These are phyloP conservation scores for Colletotrichum spaethianum DNA, from an alignment of 2,329 filamentous ascomycete genomes.

Conservation along the genomic window DNA sequence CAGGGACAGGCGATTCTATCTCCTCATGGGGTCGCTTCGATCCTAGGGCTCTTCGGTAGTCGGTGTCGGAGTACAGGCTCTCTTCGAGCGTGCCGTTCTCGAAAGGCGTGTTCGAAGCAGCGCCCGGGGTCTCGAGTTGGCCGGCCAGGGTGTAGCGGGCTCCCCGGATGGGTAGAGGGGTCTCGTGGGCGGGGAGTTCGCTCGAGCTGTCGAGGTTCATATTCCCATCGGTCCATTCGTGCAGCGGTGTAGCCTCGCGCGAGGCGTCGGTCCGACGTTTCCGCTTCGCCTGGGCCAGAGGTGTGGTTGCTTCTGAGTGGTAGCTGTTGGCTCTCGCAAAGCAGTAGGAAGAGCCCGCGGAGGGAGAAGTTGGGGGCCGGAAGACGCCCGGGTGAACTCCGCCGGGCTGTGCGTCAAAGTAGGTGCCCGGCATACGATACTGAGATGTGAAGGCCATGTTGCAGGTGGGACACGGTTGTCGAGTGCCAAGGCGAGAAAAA, in stretches of 20 bases:
- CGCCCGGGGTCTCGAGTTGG: slow-evolving; percentile 65
- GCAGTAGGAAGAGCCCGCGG: slow-evolving; percentile 44
- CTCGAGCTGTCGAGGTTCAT: slow-evolving; percentile 48
- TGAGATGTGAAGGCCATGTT: slow-evolving; percentile 51
- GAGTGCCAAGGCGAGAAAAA: not conserved
- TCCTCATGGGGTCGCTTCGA: slow-evolving; percentile 59
- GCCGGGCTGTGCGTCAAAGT: slow-evolving; percentile 51
- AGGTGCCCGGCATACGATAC: slow-evolving; percentile 52
- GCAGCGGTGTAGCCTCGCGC: slow-evolving; percentile 52
- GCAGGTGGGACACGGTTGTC: slow-evolving; percentile 1
- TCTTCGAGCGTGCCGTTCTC: slow-evolving; percentile 60
- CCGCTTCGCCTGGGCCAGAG: slow-evolving; percentile 58
- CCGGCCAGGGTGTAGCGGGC: slow-evolving; percentile 66
- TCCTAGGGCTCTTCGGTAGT: slow-evolving; percentile 68
- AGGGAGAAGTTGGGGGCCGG: slow-evolving; percentile 58
- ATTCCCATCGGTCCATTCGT: slow-evolving; percentile 49
- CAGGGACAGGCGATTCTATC: slow-evolving; percentile 51
- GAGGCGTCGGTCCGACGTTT: slow-evolving; percentile 55
- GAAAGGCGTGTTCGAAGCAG: slow-evolving; percentile 46
- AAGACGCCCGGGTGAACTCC: slow-evolving; percentile 62
- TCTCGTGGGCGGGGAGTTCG: slow-evolving; percentile 42
- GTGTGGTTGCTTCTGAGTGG: slow-evolving; percentile 53
- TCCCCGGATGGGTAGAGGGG: slow-evolving; percentile 31
- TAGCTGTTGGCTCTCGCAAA: slow-evolving; percentile 56
- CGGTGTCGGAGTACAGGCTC: slow-evolving; percentile 70